Evolutionary conservation across 2,329 filamentous ascomycete genomes (phyloP), one percentile per base, ranked within the genome.

Genomic region (Diaporthe eres): DNA sequence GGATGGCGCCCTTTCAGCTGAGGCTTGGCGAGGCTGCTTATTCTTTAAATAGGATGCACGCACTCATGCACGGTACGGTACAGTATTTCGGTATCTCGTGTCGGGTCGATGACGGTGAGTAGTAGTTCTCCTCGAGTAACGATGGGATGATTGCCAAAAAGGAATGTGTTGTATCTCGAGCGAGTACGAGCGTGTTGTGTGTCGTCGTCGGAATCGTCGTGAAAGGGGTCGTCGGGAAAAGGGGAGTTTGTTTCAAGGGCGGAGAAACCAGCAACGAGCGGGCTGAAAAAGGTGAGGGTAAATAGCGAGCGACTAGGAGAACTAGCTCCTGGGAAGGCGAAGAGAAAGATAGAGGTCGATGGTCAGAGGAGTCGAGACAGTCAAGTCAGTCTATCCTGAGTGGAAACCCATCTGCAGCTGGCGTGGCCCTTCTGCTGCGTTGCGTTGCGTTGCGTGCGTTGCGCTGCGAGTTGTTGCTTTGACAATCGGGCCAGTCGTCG

Each of bases 11-110:
- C 58, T 72, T 55, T 75, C 72, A 72, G 75, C 75, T 76, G 76
- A 34, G 61, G 57, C 73, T 71, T 58, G 47, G 74, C 74, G 63
- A 73, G 74, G 75, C 75, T 77, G 75, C 68, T 63, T 51, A 47
- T 55, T 75, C 70, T 73, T 75, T 77, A 72, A 72, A 75, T 77
- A 77, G 70, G 63, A 65, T 28, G 49, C 68, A 61, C 58, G 34
- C 25, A 34, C 25, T 65, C 42, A 22, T 65, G 61, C 61, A 65
- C 42, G 61, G 61, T 47, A 25, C 39, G 39, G 44, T 34, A 39
- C 44, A n/a, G 39, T 65, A 53, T 37, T 65, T 42, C 12, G 44
- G 51, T 65, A 73, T 31, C 25, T 65, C 42, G 42, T 70, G 55
- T 61, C 55, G 65, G 42, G 19, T 37, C 31, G 42, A 22, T 19